Evolutionary conservation across 345 rosid species (phyloP).

Genomic region (Lumnitzera racemosa): DNA sequence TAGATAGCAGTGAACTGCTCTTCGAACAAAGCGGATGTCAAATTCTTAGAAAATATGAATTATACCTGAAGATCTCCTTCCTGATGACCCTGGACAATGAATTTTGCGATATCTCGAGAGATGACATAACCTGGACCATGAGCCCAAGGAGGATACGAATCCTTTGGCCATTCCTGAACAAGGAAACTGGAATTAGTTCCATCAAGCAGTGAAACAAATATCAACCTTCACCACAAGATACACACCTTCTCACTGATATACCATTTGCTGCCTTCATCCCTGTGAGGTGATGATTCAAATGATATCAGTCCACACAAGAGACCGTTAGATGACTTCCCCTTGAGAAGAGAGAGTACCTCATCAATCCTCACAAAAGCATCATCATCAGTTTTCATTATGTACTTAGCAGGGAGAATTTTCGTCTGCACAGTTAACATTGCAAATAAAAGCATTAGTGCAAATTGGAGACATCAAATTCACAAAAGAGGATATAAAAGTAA

Average conservation of each 20-base stretch:
- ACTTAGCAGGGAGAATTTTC: constrained; percentile 68
- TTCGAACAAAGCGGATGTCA: no score
- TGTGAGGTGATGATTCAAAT: constrained; percentile 64
- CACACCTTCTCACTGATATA: constrained; percentile 64
- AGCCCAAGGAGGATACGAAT: constrained; percentile 94
- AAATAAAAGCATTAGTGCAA: neutral
- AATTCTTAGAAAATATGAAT: constrained; percentile 1
- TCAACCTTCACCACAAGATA: neutral
- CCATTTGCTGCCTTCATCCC: constrained; percentile 82
- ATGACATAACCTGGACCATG: constrained; percentile 87
- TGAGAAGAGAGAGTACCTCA: constrained; percentile 57
- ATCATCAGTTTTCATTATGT: constrained; percentile 91
- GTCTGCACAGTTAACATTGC: constrained; percentile 38
- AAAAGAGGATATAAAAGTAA: neutral
- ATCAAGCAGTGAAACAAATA: neutral
- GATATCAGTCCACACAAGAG: constrained; percentile 72
- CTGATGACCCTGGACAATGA: constrained; percentile 59
- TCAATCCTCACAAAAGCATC: constrained; percentile 88
- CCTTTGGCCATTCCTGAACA: constrained; percentile 68
- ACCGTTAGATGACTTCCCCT: constrained; percentile 47
- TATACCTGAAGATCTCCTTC: constrained; percentile 58
- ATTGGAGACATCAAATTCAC: neutral
- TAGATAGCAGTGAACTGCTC: no score
- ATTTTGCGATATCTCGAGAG: constrained; percentile 70
- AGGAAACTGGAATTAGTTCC: neutral